Base-by-base conservation (phyloP, 2,329 filamentous ascomycete species). In the Byssochlamys sp. region DNA sequence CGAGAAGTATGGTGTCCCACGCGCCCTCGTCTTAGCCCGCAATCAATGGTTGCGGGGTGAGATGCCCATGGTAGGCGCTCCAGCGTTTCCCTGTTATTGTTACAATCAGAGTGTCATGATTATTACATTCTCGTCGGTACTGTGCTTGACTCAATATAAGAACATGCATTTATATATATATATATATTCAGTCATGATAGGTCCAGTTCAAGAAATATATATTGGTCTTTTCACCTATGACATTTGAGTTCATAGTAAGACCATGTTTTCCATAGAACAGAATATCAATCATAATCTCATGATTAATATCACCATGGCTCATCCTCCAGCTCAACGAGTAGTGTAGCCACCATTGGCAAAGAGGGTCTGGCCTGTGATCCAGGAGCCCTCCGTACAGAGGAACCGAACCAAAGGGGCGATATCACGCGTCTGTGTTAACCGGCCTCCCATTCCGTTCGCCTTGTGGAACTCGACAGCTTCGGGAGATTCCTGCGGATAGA, bases 281-380 rank as follows among this genome's bases (percentile, higher is more conserved):
- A 31, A 31, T 31, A 29, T 9, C 5, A 29, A 9, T 29, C 28
- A 7, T 7, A 10, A 31, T 2, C 9, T 31, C 7, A 31, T 31
- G 29, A 31, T 19, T 19, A 19, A 19, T 19, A 19, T 9, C 29
- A 31, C 4, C 29, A 31, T 31, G 29, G 7, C 4, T 31, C 7
- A 31, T 31, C 4, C 29, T 31, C 11, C 29, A 39, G 35, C 14
- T 24, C 14, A 45, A 45, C 35, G 35, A 45, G 75, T 77, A 1
- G 75, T 78, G 59, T 78, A 78, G 9, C 75, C 76, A 10, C 76
- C 76, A 59, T 79, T 79, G n/a, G 75, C 73, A 66, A 79, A 78
- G 59, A 78, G 72, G 4, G 76, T 78, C 68, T 78, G 75, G 25
- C 76, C 75, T 0, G 75, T 78, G 56, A 78, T 75, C 75, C 75